Percentiles rank a stretch among this genome's conserved stretches.
These are phyloP conservation scores for Penicillium sp. DNA, from an alignment of 2,329 filamentous ascomycete genomes.

Conservation along the genomic window DNA sequence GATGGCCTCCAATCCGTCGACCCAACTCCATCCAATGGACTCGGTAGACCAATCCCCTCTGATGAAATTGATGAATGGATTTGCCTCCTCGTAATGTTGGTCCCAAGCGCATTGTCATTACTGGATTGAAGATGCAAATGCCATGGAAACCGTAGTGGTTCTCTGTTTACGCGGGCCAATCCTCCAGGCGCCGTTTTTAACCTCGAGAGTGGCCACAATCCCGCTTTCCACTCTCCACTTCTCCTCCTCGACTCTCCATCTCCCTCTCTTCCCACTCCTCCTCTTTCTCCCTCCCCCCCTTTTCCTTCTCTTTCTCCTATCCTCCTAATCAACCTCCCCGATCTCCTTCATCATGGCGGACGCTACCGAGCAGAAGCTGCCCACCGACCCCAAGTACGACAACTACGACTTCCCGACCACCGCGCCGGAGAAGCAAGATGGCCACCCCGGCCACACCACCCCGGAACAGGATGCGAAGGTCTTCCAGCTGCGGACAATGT, in stretches of 20 bases:
- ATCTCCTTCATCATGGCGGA: constrained; percentile 32
- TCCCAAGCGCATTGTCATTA: background rate
- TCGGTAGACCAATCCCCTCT: background rate
- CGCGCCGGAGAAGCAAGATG: constrained; percentile 67
- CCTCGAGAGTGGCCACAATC: constrained; percentile 25
- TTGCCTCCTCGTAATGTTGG: background rate
- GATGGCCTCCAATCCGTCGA: background rate
- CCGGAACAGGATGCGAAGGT: constrained; percentile 87
- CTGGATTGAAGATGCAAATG: background rate
- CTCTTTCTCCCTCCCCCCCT: constrained; percentile 24
- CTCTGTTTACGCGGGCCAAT: background rate
- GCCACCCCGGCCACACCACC: constrained; percentile 87
- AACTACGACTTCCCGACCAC: constrained; percentile 89
- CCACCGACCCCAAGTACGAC: constrained; percentile 87
- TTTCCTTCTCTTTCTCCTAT: constrained; percentile 16
- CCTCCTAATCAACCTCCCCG: constrained; percentile 11
- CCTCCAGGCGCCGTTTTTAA: background rate
- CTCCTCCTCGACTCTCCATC: constrained; percentile 10
- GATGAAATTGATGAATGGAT: background rate
- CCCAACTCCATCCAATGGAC: background rate
- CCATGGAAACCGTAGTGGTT: background rate
- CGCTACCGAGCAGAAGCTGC: constrained; percentile 37
- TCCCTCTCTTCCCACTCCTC: constrained; percentile 19
- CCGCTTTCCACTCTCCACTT: constrained; percentile 19
- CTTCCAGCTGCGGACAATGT: constrained; percentile 76